Conservation (phyloP, 371 early-diverging fungal genomes). For the Mortierella sp. region DNA sequence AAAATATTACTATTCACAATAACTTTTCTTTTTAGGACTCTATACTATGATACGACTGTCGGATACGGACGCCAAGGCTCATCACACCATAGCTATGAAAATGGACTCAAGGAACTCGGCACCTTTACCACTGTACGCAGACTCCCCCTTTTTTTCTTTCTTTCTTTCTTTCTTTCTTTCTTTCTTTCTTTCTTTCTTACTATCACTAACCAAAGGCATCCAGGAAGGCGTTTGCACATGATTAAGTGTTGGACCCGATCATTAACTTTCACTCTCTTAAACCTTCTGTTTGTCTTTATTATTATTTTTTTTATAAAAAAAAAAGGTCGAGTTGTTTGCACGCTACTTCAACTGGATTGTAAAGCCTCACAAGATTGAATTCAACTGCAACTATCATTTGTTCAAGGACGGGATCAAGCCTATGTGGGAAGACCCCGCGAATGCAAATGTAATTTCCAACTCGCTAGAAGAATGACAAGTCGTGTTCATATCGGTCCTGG, state of each 20-base stretch:
- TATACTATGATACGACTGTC: slow-evolving; percentile 28
- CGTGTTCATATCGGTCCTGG: no score
- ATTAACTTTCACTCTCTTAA: no score
- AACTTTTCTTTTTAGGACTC: slow-evolving; percentile 19
- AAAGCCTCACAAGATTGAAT: slow-evolving; percentile 46
- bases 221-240: no score
- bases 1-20: no score
- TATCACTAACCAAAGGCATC: no score
- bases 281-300: neutral
- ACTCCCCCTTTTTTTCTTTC: neutral
- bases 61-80: slow-evolving; percentile 28
- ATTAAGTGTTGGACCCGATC: no score
- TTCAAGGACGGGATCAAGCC: slow-evolving; percentile 96
- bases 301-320: neutral
- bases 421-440: slow-evolving; percentile 97
- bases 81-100: slow-evolving; percentile 31
- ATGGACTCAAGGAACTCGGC: slow-evolving; percentile 26
- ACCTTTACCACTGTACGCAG: slow-evolving; percentile 31
- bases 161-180: neutral
- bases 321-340: slow-evolving; percentile 45
- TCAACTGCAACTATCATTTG: slow-evolving; percentile 88
- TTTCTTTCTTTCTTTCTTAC: no score
- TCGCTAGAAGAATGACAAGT: no score
- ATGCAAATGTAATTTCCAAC: slow-evolving; percentile 74
- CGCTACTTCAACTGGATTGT: slow-evolving; percentile 51